phyloP scores from a whole-genome alignment of 257 asterid species.

The Fraxinus quadrangulata region DNA sequence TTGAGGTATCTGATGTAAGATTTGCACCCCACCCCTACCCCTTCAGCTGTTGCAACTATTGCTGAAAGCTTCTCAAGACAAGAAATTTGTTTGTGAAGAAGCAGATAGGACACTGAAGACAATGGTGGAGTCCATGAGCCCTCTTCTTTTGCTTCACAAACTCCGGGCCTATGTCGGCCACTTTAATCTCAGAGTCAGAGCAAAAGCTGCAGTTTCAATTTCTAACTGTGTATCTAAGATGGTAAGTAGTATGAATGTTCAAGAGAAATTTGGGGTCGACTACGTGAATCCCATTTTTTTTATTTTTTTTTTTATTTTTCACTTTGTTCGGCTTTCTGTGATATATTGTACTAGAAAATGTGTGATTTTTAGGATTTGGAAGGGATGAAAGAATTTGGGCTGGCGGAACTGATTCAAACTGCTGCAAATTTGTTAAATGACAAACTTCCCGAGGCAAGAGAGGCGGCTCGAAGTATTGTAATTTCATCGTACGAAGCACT shows the following conservation, averaged over 20 bases:
- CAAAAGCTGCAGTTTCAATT: slow-evolving; percentile 76
- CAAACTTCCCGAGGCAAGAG: slow-evolving; percentile 92
- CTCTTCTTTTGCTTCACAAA: slow-evolving; percentile 72
- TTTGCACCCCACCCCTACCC: background rate
- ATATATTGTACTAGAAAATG: background rate
- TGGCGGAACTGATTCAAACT: slow-evolving; percentile 46
- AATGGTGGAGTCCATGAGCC: slow-evolving; percentile 69
- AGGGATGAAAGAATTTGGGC: slow-evolving; percentile 72
- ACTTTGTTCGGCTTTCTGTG: background rate
- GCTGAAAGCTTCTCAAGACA: slow-evolving; percentile 89
- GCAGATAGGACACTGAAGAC: slow-evolving; percentile 66
- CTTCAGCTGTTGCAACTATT: slow-evolving; percentile 81
- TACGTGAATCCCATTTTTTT: background rate
- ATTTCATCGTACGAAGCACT: slow-evolving; percentile 49
- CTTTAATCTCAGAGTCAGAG: slow-evolving; percentile 73
- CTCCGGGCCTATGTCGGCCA: slow-evolving; percentile 59
- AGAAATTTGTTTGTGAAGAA: slow-evolving; percentile 97
- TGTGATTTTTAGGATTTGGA: slow-evolving; percentile 54
- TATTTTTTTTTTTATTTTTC: too few relatives aligned
- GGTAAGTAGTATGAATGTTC: slow-evolving; percentile 43
- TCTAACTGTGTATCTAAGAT: slow-evolving; percentile 71
- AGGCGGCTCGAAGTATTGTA: slow-evolving; percentile 71
- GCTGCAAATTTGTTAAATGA: slow-evolving; percentile 70
- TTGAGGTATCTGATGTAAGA: background rate
- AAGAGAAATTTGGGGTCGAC: background rate